Conservation (phyloP, 148 eudicot species). For the Vaccinium corymbosum region DNA sequence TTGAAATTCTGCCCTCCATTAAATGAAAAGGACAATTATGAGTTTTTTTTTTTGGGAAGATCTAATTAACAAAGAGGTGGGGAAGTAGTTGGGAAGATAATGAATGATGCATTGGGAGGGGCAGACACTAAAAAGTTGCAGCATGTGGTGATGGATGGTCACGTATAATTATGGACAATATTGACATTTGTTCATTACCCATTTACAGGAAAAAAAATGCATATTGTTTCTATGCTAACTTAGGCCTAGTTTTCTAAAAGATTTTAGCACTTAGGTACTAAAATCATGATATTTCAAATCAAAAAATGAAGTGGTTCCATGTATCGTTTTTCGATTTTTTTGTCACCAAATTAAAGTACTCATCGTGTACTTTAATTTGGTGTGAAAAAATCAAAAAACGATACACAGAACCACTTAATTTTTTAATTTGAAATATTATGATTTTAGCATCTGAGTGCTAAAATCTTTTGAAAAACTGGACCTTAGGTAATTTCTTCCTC, state of each 20-base stretch:
- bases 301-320: too few relatives aligned
- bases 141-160: neutral
- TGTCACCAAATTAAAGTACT: too few relatives aligned
- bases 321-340: too few relatives aligned
- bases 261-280: too few relatives aligned
- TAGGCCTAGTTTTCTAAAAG: too few relatives aligned
- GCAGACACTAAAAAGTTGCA: neutral
- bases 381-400: too few relatives aligned
- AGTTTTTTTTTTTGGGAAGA: neutral
- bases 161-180: neutral
- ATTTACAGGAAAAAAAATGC: neutral
- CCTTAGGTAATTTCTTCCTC: neutral
- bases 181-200: neutral
- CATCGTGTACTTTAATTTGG: too few relatives aligned
- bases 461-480: too few relatives aligned
- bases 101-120: constrained; percentile 17
- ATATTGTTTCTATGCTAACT: neutral
- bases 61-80: neutral
- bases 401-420: too few relatives aligned
- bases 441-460: too few relatives aligned
- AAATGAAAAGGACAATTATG: neutral
- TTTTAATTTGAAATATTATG: too few relatives aligned
- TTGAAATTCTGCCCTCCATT: neutral
- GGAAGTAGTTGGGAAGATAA: constrained; percentile 20
- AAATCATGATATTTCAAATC: too few relatives aligned